Conservation (phyloP, 805 yeast species). For the Suhomyces sp. region DNA sequence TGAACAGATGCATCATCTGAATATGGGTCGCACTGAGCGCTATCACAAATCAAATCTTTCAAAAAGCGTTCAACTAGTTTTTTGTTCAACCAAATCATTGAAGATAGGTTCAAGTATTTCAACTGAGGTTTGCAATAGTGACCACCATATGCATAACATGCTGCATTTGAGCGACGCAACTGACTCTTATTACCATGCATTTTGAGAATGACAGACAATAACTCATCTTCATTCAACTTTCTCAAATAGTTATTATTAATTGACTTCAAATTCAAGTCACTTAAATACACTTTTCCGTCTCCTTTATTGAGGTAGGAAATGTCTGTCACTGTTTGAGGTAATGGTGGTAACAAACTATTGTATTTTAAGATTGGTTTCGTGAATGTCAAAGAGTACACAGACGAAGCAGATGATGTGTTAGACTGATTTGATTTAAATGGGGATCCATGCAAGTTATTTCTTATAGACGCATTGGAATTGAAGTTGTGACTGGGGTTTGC, state of each 20-base stretch:
- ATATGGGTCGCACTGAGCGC: neutral
- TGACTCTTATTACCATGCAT: conserved; percentile 21
- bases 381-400: conserved; percentile 25
- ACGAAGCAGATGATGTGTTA: conserved; percentile 17
- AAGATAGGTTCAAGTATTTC: conserved; percentile 39
- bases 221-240: conserved; percentile 32
- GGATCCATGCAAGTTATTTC: neutral
- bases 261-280: conserved; percentile 43
- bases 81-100: conserved; percentile 50
- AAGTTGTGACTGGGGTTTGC: no score
- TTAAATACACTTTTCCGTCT: conserved; percentile 31
- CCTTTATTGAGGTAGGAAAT: conserved; percentile 29
- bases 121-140: conserved; percentile 16
- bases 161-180: conserved; percentile 1
- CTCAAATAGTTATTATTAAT: conserved; percentile 32
- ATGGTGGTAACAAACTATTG: conserved; percentile 40
- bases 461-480: conserved; percentile 2
- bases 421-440: conserved; percentile 3
- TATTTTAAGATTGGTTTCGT: conserved; percentile 34
- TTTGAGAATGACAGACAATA: conserved; percentile 25
- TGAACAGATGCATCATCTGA: conserved; percentile 3
- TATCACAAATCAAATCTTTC: conserved; percentile 23
- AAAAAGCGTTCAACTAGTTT: conserved; percentile 36
- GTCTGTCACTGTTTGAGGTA: conserved; percentile 27
- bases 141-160: neutral